A percentile compares a stretch with the other conserved stretches of the same genome.
Conservation (phyloP, 176 grass and related monocot genomes). For the Eremochloa ophiuroides region DNA sequence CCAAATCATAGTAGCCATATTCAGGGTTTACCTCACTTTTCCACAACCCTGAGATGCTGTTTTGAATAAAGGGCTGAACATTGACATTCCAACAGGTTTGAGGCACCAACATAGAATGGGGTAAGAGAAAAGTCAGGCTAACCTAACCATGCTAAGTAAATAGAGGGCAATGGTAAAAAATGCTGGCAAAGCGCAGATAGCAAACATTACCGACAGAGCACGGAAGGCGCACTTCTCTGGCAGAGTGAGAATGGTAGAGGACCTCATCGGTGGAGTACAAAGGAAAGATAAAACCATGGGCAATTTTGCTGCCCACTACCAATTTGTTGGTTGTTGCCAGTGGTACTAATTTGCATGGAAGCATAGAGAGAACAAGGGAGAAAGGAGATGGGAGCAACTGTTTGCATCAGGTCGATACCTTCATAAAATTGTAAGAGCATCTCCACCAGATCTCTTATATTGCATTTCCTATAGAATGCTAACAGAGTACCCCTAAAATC, state of each 20-base stretch:
- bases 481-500: too few relatives aligned
- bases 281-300: background rate
- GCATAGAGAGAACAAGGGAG: background rate
- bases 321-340: background rate
- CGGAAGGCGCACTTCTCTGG: background rate
- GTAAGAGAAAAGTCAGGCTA: background rate
- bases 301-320: background rate
- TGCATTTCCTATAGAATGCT: too few relatives aligned
- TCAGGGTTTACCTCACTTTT: background rate
- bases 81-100: background rate
- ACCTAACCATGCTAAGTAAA: background rate
- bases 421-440: background rate
- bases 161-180: background rate
- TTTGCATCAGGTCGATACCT: background rate
- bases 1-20: background rate
- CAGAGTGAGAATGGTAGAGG: background rate
- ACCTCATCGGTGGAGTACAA: background rate
- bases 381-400: background rate
- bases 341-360: background rate
- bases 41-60: background rate
- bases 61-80: background rate
- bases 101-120: background rate
- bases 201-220: background rate
- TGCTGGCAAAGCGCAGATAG: background rate
- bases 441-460: too few relatives aligned